Evolutionary conservation across 495 filamentous ascomycete genomes (phyloP).

Genomic region (Penicillium paxilli): DNA sequence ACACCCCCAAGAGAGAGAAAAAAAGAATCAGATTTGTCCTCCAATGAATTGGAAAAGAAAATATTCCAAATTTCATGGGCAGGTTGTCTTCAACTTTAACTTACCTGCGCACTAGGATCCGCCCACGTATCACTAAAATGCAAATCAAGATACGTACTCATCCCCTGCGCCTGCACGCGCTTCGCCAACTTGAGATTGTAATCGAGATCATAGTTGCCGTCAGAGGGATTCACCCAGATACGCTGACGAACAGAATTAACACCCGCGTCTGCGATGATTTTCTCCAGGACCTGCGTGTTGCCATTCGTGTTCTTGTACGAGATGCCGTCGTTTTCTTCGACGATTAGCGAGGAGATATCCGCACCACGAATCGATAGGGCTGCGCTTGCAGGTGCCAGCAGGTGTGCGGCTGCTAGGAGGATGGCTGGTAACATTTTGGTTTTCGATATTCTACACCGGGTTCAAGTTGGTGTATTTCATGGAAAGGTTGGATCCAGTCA

Average conservation of each 20-base stretch:
- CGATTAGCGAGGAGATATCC: conserved; percentile 69
- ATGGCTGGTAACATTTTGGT: conserved; percentile 21
- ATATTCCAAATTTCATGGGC: not conserved
- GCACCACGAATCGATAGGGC: conserved; percentile 65
- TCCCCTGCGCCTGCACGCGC: conserved; percentile 62
- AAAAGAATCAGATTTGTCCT: not conserved
- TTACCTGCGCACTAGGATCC: conserved; percentile 45
- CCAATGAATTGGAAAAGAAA: no score
- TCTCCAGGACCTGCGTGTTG: conserved; percentile 55
- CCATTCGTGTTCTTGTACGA: conserved; percentile 60
- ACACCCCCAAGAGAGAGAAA: no score
- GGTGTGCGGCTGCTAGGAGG: conserved; percentile 21
- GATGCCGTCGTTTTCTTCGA: conserved; percentile 63
- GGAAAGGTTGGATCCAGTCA: no score
- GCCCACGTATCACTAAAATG: conserved; percentile 71
- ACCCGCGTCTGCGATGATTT: conserved; percentile 60
- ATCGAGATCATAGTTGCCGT: conserved; percentile 64
- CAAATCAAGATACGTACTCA: conserved; percentile 67
- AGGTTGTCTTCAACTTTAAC: not conserved
- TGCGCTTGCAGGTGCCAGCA: conserved; percentile 30
- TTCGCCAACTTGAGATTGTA: conserved; percentile 69
- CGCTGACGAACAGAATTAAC: conserved; percentile 73
- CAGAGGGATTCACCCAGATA: conserved; percentile 68
- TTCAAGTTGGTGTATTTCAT: no score
- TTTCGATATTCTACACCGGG: no score